Base-by-base conservation (phyloP, 441 rosid species). In the Populus hybrid region DNA sequence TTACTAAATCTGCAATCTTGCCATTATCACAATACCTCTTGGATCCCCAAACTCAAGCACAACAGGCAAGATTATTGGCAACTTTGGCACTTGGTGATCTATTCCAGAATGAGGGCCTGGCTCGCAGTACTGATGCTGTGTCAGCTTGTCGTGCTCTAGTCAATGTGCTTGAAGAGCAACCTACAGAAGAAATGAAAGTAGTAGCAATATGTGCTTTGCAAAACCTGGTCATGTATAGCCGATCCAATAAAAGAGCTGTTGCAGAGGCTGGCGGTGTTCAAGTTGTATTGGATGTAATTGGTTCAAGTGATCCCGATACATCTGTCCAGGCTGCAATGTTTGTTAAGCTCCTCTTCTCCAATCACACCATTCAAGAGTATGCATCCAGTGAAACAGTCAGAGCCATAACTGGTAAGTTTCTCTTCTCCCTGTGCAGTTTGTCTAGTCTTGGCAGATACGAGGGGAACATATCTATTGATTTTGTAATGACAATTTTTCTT, bases 231-330 rank as follows among this genome's bases (percentile, higher is more conserved):
- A 95, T 92, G 99, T 87, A 90, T 84, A 95, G 99, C 79, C 88
- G 98, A 76, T 90, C 99, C 26, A 97, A 97, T 86, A 97, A 93
- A 89, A 89, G 99, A 87, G 99, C 99, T 12, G 98, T 97, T 82
- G 99, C 99, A n/a, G 99, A 97, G 90, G 99, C 99, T 78, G 97
- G 99, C 71, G 99, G 99, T 77, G 98, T 97, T 78, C 99, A 97
- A 86, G 99, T 97, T 65, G 90, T 97, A 63, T 81, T 97, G 88
- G 99, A 97, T 89, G 86, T 97, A 76, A 95, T 95, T 63, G 92
- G 99, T 84, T 97, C 99, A 32, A 93, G 99, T 84, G 99, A 95
- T 81, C 96, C 96, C 8, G 99, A 97, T 34, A 97, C 99, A 72
- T 95, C 99, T 73, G 88, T 92, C 80, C 99, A 97, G 90, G 99